Evolutionary conservation across 2,329 filamentous ascomycete species (phyloP).

Genomic region (Cadophora malorum): DNA sequence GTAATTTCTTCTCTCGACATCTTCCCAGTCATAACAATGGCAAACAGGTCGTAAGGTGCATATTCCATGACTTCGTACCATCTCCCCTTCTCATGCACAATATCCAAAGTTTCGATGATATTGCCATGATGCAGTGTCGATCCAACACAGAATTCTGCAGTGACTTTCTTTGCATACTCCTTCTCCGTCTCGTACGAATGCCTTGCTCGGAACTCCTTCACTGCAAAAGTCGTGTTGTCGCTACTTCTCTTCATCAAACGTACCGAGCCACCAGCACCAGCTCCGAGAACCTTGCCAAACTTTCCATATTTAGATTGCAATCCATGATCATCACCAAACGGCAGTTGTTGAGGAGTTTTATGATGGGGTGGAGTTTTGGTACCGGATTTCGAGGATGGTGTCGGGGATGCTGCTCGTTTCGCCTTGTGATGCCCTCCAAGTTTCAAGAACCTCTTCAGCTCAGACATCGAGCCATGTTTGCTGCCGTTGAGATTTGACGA

Average conservation of each 20-base stretch:
- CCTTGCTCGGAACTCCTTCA: conserved; percentile 93
- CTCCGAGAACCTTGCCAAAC: conserved; percentile 90
- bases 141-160: conserved; percentile 96
- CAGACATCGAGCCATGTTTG: conserved; percentile 84
- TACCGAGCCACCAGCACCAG: conserved; percentile 93
- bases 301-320: conserved; percentile 93
- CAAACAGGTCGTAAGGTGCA: conserved; percentile 93
- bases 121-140: conserved; percentile 97
- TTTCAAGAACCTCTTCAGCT: conserved; percentile 96
- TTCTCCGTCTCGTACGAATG: conserved; percentile 94
- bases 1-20: conserved; percentile 92
- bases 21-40: conserved; percentile 98
- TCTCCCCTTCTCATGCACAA: conserved; percentile 89
- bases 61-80: conserved; percentile 99
- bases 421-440: conserved; percentile 72
- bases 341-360: conserved; percentile 67
- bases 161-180: conserved; percentile 98
- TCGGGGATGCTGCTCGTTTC: conserved; percentile 69
- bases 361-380: conserved; percentile 55
- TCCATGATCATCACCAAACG: conserved; percentile 94
- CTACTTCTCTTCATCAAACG: conserved; percentile 91
- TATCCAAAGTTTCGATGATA: conserved; percentile 97
- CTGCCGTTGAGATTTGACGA: conserved; percentile 53
- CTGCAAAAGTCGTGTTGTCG: conserved; percentile 92
- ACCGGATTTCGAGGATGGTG: conserved; percentile 58